Conservation (phyloP, 1,284 basidiomycete genomes). For the Marasmius oreades region DNA sequence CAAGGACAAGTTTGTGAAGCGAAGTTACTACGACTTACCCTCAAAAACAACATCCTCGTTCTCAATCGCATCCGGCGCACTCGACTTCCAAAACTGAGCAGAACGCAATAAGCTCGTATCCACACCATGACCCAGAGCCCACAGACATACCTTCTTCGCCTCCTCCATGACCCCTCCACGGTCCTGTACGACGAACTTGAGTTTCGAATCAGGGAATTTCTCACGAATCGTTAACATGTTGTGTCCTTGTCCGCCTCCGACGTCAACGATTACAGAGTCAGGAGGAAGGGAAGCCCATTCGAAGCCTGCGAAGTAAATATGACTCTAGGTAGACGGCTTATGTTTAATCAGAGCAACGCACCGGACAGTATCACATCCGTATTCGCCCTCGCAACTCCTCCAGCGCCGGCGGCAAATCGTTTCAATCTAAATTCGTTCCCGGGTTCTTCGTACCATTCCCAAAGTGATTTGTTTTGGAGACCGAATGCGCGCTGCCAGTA, state of each 20-base stretch:
- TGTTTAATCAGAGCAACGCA: neutral
- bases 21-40: too few relatives aligned
- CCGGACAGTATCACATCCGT: constrained; percentile 7
- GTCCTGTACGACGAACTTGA: constrained; percentile 23
- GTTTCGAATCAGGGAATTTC: constrained; percentile 5
- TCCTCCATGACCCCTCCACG: constrained; percentile 16
- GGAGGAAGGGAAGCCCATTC: constrained; percentile 19
- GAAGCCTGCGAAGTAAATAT: constrained; percentile 15
- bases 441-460: constrained; percentile 21
- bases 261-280: constrained; percentile 22
- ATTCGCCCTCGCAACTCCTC: constrained; percentile 16
- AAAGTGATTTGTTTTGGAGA: constrained; percentile 13
- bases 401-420: constrained; percentile 23
- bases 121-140: neutral
- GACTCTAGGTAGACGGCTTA: neutral
- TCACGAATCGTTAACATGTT: constrained; percentile 15
- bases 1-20: constrained; percentile 2
- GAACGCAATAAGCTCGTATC: neutral
- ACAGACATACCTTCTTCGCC: constrained; percentile 12
- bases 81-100: constrained; percentile 10
- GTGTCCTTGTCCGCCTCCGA: constrained; percentile 25
- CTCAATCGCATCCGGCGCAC: constrained; percentile 8
- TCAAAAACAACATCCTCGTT: constrained; percentile 7
- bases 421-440: constrained; percentile 16
- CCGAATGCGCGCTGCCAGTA: constrained; percentile 17